These are phyloP conservation scores for Opeltia flavorubescens DNA, from an alignment of 495 filamentous ascomycete species.

Conservation along the genomic window DNA sequence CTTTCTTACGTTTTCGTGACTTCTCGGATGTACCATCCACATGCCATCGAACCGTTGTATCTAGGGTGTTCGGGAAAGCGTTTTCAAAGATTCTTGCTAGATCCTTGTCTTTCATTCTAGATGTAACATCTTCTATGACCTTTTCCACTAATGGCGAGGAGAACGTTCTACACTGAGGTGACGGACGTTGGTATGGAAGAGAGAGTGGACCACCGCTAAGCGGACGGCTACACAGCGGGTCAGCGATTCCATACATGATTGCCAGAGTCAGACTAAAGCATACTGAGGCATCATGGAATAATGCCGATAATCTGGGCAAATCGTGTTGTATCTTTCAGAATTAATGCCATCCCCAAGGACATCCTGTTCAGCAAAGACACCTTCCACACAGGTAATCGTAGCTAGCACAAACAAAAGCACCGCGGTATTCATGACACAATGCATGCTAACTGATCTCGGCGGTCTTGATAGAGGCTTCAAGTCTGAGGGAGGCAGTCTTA, in stretches of 20 bases:
- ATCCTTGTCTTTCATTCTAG: constrained; percentile 70
- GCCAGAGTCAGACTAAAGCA: constrained; percentile 9
- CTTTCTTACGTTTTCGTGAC: constrained; percentile 20
- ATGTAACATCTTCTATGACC: constrained; percentile 69
- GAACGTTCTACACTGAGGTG: constrained; percentile 74
- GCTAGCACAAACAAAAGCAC: neutral
- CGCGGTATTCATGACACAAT: neutral
- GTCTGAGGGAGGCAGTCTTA: no score
- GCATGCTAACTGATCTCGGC: no score
- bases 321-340: constrained; percentile 16
- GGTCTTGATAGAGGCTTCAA: no score
- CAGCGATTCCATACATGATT: neutral
- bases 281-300: constrained; percentile 34
- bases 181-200: constrained; percentile 83
- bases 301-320: constrained; percentile 37
- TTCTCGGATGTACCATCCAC: constrained; percentile 34
- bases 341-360: constrained; percentile 10
- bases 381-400: neutral
- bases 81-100: constrained; percentile 91
- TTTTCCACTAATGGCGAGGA: constrained; percentile 70
- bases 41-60: constrained; percentile 81
- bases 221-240: constrained; percentile 39
- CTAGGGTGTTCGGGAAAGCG: constrained; percentile 89
- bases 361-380: constrained; percentile 7
- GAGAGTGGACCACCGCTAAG: constrained; percentile 63